Evolutionary conservation across 371 early-diverging fungal species (phyloP).

Genomic region (Mortierella polycephala): DNA sequence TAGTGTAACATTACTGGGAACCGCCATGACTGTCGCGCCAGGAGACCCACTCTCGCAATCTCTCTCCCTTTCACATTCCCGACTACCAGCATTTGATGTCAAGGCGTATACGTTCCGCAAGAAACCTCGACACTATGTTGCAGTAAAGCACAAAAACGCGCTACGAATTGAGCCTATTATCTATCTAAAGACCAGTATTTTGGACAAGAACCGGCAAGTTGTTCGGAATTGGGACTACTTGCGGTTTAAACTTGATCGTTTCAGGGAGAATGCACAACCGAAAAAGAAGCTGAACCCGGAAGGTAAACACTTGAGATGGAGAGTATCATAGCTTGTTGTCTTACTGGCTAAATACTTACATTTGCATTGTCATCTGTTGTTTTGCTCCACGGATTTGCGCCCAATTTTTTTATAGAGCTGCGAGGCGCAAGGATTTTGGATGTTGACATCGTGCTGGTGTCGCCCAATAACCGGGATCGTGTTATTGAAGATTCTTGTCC

Average conservation of each 20-base stretch:
- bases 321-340: neutral
- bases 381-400: neutral
- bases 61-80: constrained; percentile 1
- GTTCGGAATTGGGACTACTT: constrained; percentile 50
- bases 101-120: constrained; percentile 55
- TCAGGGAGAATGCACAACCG: constrained; percentile 46
- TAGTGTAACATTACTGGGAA: constrained; percentile 20
- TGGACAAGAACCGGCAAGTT: constrained; percentile 29
- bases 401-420: constrained; percentile 21
- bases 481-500: constrained; percentile 52
- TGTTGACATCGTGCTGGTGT: constrained; percentile 45
- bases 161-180: constrained; percentile 53
- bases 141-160: constrained; percentile 50
- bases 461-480: constrained; percentile 43
- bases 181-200: constrained; percentile 49
- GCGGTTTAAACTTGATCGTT: constrained; percentile 35
- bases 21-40: constrained; percentile 19
- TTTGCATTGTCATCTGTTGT: neutral
- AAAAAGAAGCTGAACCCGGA: constrained; percentile 49
- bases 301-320: constrained; percentile 12
- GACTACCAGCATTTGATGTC: constrained; percentile 41
- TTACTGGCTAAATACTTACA: neutral
- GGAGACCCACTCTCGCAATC: constrained; percentile 18
- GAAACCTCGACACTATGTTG: constrained; percentile 51
- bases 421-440: constrained; percentile 45